Evolutionary conservation across 2,329 filamentous ascomycete species (phyloP).

Genomic region (Pseudogymnoascus sp.): DNA sequence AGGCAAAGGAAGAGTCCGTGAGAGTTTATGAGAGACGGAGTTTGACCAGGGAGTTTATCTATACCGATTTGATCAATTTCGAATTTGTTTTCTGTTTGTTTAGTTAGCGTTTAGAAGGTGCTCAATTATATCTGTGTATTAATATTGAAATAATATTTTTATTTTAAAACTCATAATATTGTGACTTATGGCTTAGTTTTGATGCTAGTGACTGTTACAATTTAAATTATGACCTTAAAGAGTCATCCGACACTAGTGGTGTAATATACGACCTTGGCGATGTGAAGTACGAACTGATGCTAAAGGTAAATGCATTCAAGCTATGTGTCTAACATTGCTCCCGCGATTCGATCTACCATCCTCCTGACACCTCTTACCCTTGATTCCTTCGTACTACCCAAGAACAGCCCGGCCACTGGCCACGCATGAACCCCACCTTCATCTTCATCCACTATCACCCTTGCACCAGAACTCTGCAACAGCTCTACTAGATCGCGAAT

Average conservation of each 20-base stretch:
- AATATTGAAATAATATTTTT: background rate
- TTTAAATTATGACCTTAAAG: background rate
- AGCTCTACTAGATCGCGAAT: conserved; percentile 51
- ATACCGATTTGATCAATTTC: conserved; percentile 15
- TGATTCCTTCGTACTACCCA: conserved; percentile 39
- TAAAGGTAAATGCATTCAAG: background rate
- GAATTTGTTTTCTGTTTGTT: background rate
- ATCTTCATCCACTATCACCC: conserved; percentile 49
- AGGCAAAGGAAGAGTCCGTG: background rate
- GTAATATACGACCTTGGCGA: background rate
- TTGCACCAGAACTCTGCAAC: conserved; percentile 44
- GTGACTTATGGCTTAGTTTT: background rate
- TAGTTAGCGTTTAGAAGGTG: background rate
- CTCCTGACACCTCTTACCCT: conserved; percentile 43
- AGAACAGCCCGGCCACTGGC: conserved; percentile 61
- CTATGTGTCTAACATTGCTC: background rate
- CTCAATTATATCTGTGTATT: background rate
- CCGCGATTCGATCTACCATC: conserved; percentile 28
- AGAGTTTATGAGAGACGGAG: background rate
- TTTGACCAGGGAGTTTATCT: background rate
- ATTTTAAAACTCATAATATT: background rate
- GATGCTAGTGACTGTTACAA: background rate
- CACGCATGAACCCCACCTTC: conserved; percentile 68
- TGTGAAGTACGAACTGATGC: background rate
- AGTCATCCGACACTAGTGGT: background rate